Percentiles rank a stretch among this genome's conserved stretches.
phyloP scores from a whole-genome alignment of 139 green algal species.

The Coelastrella sp. region DNA sequence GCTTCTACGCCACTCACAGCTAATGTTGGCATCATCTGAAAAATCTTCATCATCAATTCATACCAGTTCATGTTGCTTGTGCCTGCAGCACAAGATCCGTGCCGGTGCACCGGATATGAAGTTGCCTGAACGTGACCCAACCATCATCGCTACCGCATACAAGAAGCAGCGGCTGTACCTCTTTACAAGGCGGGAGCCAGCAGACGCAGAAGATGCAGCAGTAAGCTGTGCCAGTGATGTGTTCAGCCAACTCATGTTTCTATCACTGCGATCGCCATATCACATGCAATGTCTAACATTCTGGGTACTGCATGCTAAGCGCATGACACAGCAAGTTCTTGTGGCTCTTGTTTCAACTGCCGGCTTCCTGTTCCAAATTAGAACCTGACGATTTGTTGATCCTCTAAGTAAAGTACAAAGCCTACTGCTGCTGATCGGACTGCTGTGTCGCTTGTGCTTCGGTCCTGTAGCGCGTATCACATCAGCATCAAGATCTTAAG shows the following conservation, averaged over 20 bases:
- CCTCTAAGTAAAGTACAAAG: too few relatives aligned
- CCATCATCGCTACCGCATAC: conserved; percentile 86
- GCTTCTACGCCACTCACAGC: too few relatives aligned
- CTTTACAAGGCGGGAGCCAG: conserved; percentile 87
- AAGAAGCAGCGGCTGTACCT: conserved; percentile 93
- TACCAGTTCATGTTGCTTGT: background rate
- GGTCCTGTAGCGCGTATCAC: too few relatives aligned
- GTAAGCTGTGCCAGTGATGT: conserved; percentile 21
- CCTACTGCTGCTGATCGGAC: too few relatives aligned
- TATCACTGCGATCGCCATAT: background rate
- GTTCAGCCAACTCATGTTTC: too few relatives aligned
- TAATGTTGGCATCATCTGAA: background rate
- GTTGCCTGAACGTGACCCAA: conserved; percentile 79
- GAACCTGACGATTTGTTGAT: too few relatives aligned
- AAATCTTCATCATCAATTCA: background rate
- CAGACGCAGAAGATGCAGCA: conserved; percentile 81
- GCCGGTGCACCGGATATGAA: conserved; percentile 27
- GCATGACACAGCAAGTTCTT: background rate
- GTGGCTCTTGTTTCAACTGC: too few relatives aligned
- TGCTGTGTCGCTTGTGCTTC: too few relatives aligned
- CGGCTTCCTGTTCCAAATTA: too few relatives aligned
- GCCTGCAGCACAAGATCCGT: conserved; percentile 35
- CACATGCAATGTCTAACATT: background rate
- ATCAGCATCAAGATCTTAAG: background rate
- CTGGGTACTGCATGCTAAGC: background rate